Conservation (phyloP, 2,329 filamentous ascomycete species). For the Colletotrichum paranaense region DNA sequence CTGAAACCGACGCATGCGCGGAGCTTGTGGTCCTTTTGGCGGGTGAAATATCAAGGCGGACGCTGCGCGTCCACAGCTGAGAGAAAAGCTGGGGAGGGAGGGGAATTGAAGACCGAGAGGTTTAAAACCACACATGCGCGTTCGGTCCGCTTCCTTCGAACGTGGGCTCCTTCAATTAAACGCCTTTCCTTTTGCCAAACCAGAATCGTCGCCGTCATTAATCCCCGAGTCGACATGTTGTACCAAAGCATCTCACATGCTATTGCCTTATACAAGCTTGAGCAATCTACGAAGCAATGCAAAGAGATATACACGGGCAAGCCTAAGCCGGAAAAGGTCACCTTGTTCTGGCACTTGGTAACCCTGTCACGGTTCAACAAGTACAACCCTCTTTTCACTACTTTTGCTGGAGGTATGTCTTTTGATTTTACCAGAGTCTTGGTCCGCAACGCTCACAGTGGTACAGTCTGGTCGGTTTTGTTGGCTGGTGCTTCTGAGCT, state of each 20-base stretch:
- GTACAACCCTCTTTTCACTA: conserved; percentile 32
- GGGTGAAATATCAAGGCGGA: conserved; percentile 2
- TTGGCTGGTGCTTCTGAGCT: conserved; percentile 30
- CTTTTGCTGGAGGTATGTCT: conserved; percentile 29
- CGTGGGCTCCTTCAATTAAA: neutral
- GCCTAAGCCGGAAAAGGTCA: conserved; percentile 28
- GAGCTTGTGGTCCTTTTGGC: conserved; percentile 1
- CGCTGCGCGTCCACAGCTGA: neutral
- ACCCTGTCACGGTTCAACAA: conserved; percentile 32
- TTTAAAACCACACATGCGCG: conserved; percentile 14
- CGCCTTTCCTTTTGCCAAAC: neutral
- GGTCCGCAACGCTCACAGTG: conserved; percentile 2
- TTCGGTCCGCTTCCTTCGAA: conserved; percentile 11
- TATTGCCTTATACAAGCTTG: conserved; percentile 16
- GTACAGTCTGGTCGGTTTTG: conserved; percentile 31
- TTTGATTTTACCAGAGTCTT: neutral
- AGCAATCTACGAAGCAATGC: conserved; percentile 22
- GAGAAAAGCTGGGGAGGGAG: neutral
- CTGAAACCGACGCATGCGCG: conserved; percentile 32
- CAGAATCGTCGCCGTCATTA: conserved; percentile 2
- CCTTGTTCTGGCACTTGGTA: conserved; percentile 25
- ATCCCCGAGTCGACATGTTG: neutral
- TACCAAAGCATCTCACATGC: conserved; percentile 20
- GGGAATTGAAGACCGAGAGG: neutral
- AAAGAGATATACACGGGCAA: conserved; percentile 26